Conservation (phyloP, 805 yeast species). For the Candida nanaspora region DNA sequence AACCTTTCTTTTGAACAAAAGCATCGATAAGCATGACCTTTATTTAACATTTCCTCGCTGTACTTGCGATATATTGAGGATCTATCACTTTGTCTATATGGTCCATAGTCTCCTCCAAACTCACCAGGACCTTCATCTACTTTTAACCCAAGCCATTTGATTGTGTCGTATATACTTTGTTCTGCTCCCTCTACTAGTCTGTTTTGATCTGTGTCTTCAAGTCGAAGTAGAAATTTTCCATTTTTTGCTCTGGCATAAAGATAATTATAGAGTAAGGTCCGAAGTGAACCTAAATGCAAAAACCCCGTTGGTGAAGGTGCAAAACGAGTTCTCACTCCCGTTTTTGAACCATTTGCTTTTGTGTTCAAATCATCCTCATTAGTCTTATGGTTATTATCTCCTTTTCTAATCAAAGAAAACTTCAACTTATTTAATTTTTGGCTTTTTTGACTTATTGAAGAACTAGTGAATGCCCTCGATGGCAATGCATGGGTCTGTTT, state of each 20-base stretch:
- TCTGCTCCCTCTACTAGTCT: constrained; percentile 81
- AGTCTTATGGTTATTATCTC: neutral
- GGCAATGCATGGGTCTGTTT: no score
- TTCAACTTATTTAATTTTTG: no score
- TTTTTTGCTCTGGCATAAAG: constrained; percentile 70
- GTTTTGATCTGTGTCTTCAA: constrained; percentile 90
- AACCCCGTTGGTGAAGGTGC: constrained; percentile 98
- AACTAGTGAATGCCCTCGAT: no score
- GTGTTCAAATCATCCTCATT: neutral
- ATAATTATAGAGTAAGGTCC: constrained; percentile 91
- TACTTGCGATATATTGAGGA: constrained; percentile 56
- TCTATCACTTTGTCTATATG: constrained; percentile 84
- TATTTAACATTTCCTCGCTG: constrained; percentile 45
- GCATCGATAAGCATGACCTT: constrained; percentile 80
- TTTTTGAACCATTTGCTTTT: neutral
- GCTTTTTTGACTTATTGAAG: no score
- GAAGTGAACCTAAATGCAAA: constrained; percentile 84
- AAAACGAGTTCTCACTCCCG: constrained; percentile 74
- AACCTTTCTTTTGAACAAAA: constrained; percentile 79
- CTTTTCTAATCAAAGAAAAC: no score
- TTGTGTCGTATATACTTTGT: constrained; percentile 62
- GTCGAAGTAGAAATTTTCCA: constrained; percentile 73
- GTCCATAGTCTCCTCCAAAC: constrained; percentile 68
- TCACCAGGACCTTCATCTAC: constrained; percentile 85
- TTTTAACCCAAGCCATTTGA: constrained; percentile 68